phyloP scores from a whole-genome alignment of 495 filamentous ascomycete genomes.

The Haplographium delicatum region DNA sequence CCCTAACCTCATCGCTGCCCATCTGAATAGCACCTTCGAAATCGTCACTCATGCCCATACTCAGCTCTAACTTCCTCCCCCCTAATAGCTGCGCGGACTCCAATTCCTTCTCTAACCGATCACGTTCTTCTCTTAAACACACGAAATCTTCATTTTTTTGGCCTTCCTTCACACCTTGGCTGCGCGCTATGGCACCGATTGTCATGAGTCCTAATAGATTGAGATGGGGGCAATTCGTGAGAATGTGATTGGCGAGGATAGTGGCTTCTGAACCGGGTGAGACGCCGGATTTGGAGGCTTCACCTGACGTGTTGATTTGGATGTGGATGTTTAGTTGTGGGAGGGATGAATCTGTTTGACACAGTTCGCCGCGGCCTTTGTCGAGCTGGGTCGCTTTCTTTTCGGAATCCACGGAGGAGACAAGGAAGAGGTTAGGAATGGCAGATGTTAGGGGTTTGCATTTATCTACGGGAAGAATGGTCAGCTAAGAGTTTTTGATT shows the following conservation, averaged over 20 bases:
- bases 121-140: constrained; percentile 60
- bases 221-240: constrained; percentile 65
- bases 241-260: constrained; percentile 59
- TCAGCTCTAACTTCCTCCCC: constrained; percentile 43
- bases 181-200: constrained; percentile 87
- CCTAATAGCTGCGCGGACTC: constrained; percentile 29
- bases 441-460: constrained; percentile 78
- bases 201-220: constrained; percentile 86
- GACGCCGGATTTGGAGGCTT: constrained; percentile 78
- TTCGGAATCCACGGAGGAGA: constrained; percentile 78
- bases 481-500: too few species aligned
- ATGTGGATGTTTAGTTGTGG: constrained; percentile 66
- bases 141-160: constrained; percentile 89
- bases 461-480: constrained; percentile 76
- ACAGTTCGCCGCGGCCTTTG: constrained; percentile 61
- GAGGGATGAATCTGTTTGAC: constrained; percentile 26
- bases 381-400: constrained; percentile 84
- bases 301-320: constrained; percentile 92
- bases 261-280: constrained; percentile 55
- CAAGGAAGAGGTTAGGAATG: constrained; percentile 87
- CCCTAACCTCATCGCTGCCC: constrained; percentile 90
- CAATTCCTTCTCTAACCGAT: constrained; percentile 48
- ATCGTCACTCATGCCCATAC: constrained; percentile 87
- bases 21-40: constrained; percentile 82
- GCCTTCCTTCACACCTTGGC: constrained; percentile 60